Evolutionary conservation across 2,329 filamentous ascomycete genomes (phyloP), one percentile per base, ranked within the genome.

Genomic region (Microsporum canis): DNA sequence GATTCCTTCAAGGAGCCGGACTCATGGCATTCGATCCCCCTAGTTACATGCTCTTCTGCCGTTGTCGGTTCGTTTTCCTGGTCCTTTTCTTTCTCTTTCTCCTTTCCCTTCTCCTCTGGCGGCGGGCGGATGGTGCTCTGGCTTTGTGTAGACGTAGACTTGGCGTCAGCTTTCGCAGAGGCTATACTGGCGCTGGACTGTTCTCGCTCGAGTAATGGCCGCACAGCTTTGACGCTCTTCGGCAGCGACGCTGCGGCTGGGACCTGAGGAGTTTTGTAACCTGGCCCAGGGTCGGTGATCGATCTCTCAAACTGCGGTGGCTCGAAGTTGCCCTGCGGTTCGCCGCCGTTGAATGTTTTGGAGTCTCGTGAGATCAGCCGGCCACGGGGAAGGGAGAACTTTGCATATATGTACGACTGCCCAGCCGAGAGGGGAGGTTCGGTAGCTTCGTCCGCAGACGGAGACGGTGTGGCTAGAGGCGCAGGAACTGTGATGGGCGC

Each of bases 1-100:
- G 92, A 97, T 73, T 97, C 91, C 65, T 91, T 91, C 34, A 96
- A 78, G 8, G 88, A 87, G 17, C 92, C 92, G 55, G 86, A 85
- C 71, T 96, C 89, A 70, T 99, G 94, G 63, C 90, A 87, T 64
- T 89, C 86, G 61, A 99, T 94, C 6, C 90, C 94, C 75, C 92
- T 94, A 33, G 87, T 82, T 53, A 97, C 83, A 71, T 99, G 92
- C 63, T 97, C 88, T 66, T 97, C 91, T 0, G 89, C 72, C 1
- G 74, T 72, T 17, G 77, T 64, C 12, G 68, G 59, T 34, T 43
- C 38, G 31, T 58, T 38, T 3, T 61, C 31, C 36, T 43, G 45
- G 1, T 66, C 65, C 1, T 62, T 67, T 38, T 69, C 70, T 1
- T 71, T 68, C 3, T 43, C 49, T 27, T 43, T 43, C n/a, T 51